These are phyloP conservation scores for Tricholoma bakamatsutake DNA, from an alignment of 768 basidiomycete genomes.

Conservation along the genomic window DNA sequence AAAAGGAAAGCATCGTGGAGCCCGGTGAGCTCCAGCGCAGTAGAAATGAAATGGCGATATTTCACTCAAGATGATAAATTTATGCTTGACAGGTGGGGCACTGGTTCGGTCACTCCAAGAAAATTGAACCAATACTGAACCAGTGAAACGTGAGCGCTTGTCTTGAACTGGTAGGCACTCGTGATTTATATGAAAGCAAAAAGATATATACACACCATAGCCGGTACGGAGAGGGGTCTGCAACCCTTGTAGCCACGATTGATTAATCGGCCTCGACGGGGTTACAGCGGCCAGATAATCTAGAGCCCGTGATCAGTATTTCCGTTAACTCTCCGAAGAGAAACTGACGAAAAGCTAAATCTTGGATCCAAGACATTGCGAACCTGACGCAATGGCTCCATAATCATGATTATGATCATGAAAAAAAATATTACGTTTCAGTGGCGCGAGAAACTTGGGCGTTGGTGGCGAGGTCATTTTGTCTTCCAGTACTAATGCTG, in stretches of 20 bases:
- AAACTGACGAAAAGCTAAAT: neutral
- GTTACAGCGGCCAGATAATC: neutral
- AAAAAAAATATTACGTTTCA: neutral
- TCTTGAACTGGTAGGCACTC: neutral
- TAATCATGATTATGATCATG: neutral
- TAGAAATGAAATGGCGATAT: neutral
- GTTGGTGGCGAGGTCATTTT: neutral
- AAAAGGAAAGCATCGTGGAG: neutral
- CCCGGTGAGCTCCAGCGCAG: neutral
- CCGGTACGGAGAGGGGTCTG: neutral
- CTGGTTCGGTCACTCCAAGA: neutral
- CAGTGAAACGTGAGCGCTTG: neutral
- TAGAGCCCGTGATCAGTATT: neutral
- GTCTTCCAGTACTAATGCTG: neutral
- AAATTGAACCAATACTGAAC: neutral
- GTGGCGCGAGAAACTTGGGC: neutral
- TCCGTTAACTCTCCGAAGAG: neutral
- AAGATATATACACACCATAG: neutral
- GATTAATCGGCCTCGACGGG: neutral
- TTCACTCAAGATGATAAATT: neutral
- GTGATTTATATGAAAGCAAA: neutral
- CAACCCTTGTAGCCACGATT: neutral
- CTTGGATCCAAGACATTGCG: neutral
- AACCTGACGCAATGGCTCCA: neutral
- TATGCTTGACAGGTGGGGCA: neutral